These are phyloP conservation scores for Trichoderma orchidacearum DNA, from an alignment of 495 filamentous ascomycete species.

Conservation along the genomic window DNA sequence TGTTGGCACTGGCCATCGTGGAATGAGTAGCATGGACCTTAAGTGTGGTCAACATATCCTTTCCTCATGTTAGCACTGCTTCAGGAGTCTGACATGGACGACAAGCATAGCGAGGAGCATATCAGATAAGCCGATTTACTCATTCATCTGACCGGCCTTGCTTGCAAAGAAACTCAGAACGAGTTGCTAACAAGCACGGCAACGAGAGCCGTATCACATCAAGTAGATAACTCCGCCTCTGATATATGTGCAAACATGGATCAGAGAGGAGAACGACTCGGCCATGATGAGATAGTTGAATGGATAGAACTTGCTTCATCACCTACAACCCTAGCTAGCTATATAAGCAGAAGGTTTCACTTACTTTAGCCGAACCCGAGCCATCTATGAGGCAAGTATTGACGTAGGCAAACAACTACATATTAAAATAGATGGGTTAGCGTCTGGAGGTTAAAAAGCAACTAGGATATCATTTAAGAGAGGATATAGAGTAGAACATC, in stretches of 20 bases:
- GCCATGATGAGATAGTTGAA: constrained; percentile 76
- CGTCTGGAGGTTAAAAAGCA: constrained; percentile 3
- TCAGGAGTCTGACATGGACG: neutral
- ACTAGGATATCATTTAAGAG: constrained; percentile 8
- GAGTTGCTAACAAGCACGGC: constrained; percentile 17
- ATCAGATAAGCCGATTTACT: constrained; percentile 38
- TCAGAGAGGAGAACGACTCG: constrained; percentile 52
- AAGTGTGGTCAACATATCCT: neutral
- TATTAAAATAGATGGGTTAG: constrained; percentile 7
- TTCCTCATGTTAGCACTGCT: neutral
- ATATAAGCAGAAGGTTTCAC: constrained; percentile 2
- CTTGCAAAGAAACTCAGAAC: constrained; percentile 26
- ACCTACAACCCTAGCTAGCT: constrained; percentile 25
- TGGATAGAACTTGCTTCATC: constrained; percentile 99
- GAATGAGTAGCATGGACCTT: no score
- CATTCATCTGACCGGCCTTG: constrained; percentile 31
- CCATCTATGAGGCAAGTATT: neutral
- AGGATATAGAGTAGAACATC: constrained; percentile 10
- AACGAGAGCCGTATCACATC: constrained; percentile 34
- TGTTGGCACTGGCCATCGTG: no score
- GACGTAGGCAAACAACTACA: neutral
- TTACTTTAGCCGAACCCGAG: no score
- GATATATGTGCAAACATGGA: constrained; percentile 45
- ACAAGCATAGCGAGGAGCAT: neutral
- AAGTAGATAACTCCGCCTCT: constrained; percentile 70